A percentile compares a stretch with the other conserved stretches of the same genome.
These are phyloP conservation scores for Amaranthus hypochondriacus DNA, from an alignment of 148 eudicot species.

Conservation along the genomic window DNA sequence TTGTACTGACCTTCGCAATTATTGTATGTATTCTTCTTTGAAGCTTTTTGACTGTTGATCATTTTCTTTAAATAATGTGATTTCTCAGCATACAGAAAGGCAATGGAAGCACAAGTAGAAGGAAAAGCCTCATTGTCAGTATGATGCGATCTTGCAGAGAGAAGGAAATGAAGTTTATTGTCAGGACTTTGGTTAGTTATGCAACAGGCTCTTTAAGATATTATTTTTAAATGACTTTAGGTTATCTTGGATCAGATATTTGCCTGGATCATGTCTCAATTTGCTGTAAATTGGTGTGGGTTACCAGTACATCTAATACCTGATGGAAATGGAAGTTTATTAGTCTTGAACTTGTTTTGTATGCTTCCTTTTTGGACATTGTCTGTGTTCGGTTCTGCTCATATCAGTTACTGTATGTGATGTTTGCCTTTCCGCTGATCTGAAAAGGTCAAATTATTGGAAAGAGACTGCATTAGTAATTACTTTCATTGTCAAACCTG, in stretches of 20 bases:
- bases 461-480: background rate
- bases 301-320: background rate
- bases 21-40: background rate
- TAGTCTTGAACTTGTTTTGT: background rate
- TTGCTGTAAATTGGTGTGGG: background rate
- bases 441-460: background rate
- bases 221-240: constrained; percentile 1
- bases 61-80: constrained; percentile 26
- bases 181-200: constrained; percentile 81
- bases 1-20: background rate
- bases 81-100: constrained; percentile 84
- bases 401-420: background rate
- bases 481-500: background rate
- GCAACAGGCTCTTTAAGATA: background rate
- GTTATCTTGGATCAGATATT: background rate
- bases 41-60: background rate
- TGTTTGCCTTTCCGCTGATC: background rate
- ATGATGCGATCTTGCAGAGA: constrained; percentile 93
- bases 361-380: background rate
- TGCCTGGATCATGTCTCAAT: background rate
- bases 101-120: constrained; percentile 75
- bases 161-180: constrained; percentile 92
- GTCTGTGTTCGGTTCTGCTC: background rate
- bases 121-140: constrained; percentile 73
- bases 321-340: background rate